Conservation (phyloP, 2,329 filamentous ascomycete species). For the Cucurbitaria berberidis region DNA sequence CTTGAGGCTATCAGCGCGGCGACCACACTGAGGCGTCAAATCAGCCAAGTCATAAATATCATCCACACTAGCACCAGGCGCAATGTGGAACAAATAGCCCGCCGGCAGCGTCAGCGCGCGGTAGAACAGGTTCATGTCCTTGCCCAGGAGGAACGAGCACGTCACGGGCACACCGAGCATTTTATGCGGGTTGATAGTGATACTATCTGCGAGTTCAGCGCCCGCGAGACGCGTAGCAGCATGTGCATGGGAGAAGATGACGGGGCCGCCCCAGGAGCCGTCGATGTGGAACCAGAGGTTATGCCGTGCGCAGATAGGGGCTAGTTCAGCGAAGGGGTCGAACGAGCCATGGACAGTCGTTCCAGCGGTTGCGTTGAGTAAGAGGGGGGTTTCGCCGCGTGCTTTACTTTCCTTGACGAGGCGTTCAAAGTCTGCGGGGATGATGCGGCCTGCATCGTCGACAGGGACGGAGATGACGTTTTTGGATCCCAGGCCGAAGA, state of each 20-base stretch:
- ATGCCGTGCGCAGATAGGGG: constrained; percentile 71
- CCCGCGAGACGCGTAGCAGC: constrained; percentile 70
- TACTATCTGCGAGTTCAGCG: constrained; percentile 74
- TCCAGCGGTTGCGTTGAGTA: constrained; percentile 93
- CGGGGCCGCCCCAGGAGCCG: constrained; percentile 86
- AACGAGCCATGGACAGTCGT: constrained; percentile 92
- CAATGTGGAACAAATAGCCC: constrained; percentile 68
- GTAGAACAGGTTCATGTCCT: constrained; percentile 79
- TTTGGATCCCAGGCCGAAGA: constrained; percentile 79
- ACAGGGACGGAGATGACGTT: constrained; percentile 78
- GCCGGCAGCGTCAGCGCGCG: constrained; percentile 84
- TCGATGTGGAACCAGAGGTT: constrained; percentile 93
- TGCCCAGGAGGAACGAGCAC: constrained; percentile 84
- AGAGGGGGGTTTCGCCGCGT: constrained; percentile 81
- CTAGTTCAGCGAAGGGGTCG: constrained; percentile 76
- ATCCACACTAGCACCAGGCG: constrained; percentile 26
- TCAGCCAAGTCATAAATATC: constrained; percentile 89
- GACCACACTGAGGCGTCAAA: constrained; percentile 90
- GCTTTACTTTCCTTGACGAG: constrained; percentile 66
- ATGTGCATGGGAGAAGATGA: constrained; percentile 70
- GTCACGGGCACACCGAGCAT: constrained; percentile 93
- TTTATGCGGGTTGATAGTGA: constrained; percentile 94
- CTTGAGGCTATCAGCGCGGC: constrained; percentile 84
- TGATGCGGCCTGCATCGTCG: constrained; percentile 75
- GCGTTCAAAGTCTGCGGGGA: constrained; percentile 67